Evolutionary conservation across 306 rosid species (phyloP), one percentile per base, ranked within the genome.

Genomic region (Mucuna pruriens): DNA sequence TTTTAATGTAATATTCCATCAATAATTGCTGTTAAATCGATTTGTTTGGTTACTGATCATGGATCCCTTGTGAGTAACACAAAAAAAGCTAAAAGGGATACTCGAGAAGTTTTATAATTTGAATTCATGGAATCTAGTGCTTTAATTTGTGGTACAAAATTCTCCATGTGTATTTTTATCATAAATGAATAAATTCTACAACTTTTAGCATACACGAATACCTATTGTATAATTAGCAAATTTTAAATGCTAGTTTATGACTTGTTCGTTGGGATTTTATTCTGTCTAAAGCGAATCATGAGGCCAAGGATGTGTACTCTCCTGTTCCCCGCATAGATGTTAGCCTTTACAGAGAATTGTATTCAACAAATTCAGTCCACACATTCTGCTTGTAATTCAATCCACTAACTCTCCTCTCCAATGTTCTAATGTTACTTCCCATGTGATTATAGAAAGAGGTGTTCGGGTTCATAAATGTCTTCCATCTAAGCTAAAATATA

Each of bases 71-170:
- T 33, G 12, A 70, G 72, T 23, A 58, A 45, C 80, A 45, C 80
- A 49, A 46, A 19, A 17, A 67, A 13, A 16, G 61, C 61, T 7
- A 54, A 54, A 54, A 11, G 34, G 6, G 39, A 26, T 13, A 5
- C 66, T 60, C 19, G 8, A 22, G 40, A 78, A 60, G 25, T 77
- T 61, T 26, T 58, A 58, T 62, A 17, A 11, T 25, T 70, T 58
- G 2, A 69, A 22, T 23, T 45, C 48, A 46, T 31, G 39, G 86
- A 82, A 75, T 75, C 78, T 38, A 79, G 66, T 75, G 77, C 86
- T 76, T 48, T 73, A 51, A 49, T 49, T 61, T 46, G 62, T 66
- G 68, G 84, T 33, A 54, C 67, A 51, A 31, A 80, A 79, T 61
- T 74, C 73, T 51, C 22, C 33, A 2, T 4, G 34, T 29, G 25